These are phyloP conservation scores for Trametes sanguinea DNA, from an alignment of 768 basidiomycete species.

Conservation along the genomic window DNA sequence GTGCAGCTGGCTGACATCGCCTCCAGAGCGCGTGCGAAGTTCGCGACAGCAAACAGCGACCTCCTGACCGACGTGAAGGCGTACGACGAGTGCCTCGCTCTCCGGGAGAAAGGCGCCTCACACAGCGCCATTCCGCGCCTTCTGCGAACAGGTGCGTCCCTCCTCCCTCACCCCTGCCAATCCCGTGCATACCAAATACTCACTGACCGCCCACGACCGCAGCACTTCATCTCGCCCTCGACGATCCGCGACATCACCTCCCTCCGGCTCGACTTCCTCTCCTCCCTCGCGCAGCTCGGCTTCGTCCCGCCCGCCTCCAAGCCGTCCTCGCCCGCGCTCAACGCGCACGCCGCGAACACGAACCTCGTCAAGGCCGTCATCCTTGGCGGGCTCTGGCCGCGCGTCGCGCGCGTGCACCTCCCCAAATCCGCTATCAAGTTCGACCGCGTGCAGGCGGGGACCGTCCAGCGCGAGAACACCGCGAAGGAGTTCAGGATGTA, in stretches of 20 bases:
- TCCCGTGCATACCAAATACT: slow-evolving; percentile 8
- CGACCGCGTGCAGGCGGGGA: slow-evolving; percentile 81
- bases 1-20: neutral
- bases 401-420: slow-evolving; percentile 73
- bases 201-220: neutral
- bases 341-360: slow-evolving; percentile 61
- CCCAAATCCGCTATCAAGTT: slow-evolving; percentile 78
- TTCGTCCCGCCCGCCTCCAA: slow-evolving; percentile 55
- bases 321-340: slow-evolving; percentile 54
- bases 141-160: slow-evolving; percentile 63
- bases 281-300: slow-evolving; percentile 68
- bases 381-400: slow-evolving; percentile 86
- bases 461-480: slow-evolving; percentile 80
- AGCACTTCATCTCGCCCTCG: slow-evolving; percentile 83
- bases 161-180: too few species aligned
- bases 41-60: slow-evolving; percentile 76
- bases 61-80: slow-evolving; percentile 81
- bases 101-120: slow-evolving; percentile 53
- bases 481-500: slow-evolving; percentile 84
- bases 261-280: slow-evolving; percentile 76
- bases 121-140: slow-evolving; percentile 51
- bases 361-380: slow-evolving; percentile 85
- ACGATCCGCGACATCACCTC: slow-evolving; percentile 78
- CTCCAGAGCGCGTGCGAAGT: slow-evolving; percentile 68
- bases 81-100: slow-evolving; percentile 60